Base-by-base conservation (phyloP, 768 basidiomycete genomes). In the Tubosaeta sp. region DNA sequence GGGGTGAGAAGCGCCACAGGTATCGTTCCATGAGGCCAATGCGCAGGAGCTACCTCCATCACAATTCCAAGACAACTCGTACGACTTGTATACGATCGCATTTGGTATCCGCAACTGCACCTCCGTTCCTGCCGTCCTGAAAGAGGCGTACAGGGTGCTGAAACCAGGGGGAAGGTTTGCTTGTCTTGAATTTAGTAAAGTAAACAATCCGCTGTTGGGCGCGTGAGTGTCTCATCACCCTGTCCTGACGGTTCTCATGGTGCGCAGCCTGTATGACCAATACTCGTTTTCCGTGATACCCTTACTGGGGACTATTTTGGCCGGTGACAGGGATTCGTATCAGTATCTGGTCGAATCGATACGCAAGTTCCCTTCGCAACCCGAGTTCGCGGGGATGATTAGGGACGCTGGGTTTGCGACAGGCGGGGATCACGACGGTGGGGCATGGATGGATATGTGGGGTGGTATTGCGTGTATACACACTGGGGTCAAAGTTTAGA, bases 51-150 rank as follows among this genome's bases (percentile, higher is more conserved):
- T 99, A 16, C 78, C 85, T 1, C 55, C 71, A 35, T 74, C 79
- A 6, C 74, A 81, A 50, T 94, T 99, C 67, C 74, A 79, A 6
- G 82, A 88, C 61, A 84, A 91, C 68, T 82, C 90, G 16, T 92
- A 95, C 58, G 94, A 99, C 72, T 74, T 97, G 16, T 99, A 99
- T 74, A 99, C 97, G 26, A 97, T 99, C 67, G 93, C 97, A 0
- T 99, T 99, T 61, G 95, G 97, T 25, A 98, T 98, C 60, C 81
- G 97, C 35, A 99, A 99, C 66, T 95, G 92, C 74, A 99, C 97
- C 16, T 91, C 90, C 44, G 82, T 97, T 52, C 87, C 89, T 1
- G 85, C 82, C 22, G 97, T 93, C 14, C 74, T 99, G 42, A 77
- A 78, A 52, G 93, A 97, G 67, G 97, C 97, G 2, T 74, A 95